phyloP scores from a whole-genome alignment of 78 protist genomes.

The Anaeramoeba flamelloides region DNA sequence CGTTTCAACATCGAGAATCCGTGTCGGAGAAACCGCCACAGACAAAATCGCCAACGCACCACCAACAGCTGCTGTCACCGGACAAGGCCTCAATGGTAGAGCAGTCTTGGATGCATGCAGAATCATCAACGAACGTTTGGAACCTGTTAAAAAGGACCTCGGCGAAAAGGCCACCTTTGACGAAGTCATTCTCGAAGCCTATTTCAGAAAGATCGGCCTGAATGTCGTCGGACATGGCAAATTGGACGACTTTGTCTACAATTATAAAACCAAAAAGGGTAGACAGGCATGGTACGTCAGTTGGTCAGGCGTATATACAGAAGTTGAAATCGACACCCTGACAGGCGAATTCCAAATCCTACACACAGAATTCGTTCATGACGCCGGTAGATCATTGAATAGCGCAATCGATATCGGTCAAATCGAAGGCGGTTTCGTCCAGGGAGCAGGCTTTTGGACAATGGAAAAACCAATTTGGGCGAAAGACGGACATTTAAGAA shows the following conservation, averaged over 20 bases:
- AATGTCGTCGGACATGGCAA: neutral
- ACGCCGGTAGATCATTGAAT: neutral
- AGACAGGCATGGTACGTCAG: neutral
- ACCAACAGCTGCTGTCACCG: neutral
- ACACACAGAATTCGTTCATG: neutral
- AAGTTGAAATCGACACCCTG: neutral
- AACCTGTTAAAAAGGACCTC: neutral
- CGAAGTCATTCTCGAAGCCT: neutral
- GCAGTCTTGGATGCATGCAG: neutral
- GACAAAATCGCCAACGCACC: neutral
- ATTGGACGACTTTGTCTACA: neutral
- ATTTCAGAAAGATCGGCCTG: neutral
- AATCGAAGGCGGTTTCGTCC: neutral
- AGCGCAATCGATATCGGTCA: neutral
- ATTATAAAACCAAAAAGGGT: neutral
- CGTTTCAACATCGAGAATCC: neutral
- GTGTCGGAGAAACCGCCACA: neutral
- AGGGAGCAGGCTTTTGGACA: neutral
- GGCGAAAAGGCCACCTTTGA: neutral
- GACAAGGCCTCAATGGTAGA: neutral
- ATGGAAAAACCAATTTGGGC: slow-evolving; percentile 2
- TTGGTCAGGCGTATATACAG: neutral
- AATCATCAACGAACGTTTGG: neutral
- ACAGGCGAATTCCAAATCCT: neutral
- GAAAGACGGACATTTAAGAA: neutral